Percentiles rank a stretch among this genome's conserved stretches.
Evolutionary conservation across 1,139 yeast genomes (phyloP).

Genomic region (Maudiozyma humilis): DNA sequence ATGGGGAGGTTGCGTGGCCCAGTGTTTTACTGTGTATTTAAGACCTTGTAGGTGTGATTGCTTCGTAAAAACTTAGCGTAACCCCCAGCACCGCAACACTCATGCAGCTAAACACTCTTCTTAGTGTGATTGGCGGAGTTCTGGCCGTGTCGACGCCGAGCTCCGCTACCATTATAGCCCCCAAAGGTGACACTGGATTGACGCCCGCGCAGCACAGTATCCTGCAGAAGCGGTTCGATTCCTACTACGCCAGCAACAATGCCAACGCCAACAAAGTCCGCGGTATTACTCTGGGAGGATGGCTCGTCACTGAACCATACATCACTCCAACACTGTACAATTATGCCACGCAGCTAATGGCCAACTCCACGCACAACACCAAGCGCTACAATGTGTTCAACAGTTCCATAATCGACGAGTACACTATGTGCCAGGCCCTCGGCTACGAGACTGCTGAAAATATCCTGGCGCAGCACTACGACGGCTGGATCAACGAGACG

Average conservation of each 20-base stretch:
- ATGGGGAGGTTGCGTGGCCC: too few relatives aligned
- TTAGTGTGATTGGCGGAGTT: not conserved
- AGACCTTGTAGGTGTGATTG: too few relatives aligned
- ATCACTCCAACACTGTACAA: conserved; percentile 50
- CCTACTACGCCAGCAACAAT: conserved; percentile 7
- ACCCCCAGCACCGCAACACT: too few relatives aligned
- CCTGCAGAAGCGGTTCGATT: conserved; percentile 11
- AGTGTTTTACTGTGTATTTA: too few relatives aligned
- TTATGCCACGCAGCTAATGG: conserved; percentile 12
- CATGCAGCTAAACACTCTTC: not conserved
- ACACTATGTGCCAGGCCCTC: conserved; percentile 41
- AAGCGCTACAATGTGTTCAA: conserved; percentile 4
- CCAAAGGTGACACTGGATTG: not conserved
- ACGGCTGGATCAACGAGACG: conserved; percentile 44
- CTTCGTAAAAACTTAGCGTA: too few relatives aligned
- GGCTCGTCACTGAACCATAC: conserved; percentile 59
- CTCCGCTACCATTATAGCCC: not conserved
- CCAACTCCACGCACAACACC: conserved; percentile 1
- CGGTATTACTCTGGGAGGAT: conserved; percentile 58
- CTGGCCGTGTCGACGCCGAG: too few relatives aligned
- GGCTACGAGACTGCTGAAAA: conserved; percentile 40
- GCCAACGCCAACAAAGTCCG: conserved; percentile 6
- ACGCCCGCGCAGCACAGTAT: not conserved
- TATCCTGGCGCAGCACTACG: conserved; percentile 46
- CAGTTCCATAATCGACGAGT: conserved; percentile 42